A percentile compares a stretch with the other conserved stretches of the same genome.
Evolutionary conservation across 169 alveolate genomes (phyloP).

Genomic region (Plasmodium adleri): DNA sequence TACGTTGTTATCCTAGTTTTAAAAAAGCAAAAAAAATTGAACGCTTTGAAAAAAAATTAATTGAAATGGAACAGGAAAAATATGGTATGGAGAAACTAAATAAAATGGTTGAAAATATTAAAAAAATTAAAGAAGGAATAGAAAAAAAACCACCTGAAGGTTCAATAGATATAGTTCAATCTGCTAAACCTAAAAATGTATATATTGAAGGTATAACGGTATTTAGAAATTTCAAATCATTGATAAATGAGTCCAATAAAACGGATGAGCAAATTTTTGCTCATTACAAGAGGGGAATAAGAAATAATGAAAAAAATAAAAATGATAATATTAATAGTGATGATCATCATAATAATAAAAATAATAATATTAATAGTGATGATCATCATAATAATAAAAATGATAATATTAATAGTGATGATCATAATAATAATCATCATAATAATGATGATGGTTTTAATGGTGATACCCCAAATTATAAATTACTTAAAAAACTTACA

Average conservation of each 20-base stretch:
- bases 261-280: too few species aligned
- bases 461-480: background rate
- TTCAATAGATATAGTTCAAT: conserved; percentile 52
- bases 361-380: too few species aligned
- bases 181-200: conserved; percentile 62
- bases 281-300: background rate
- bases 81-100: conserved; percentile 75
- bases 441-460: too few species aligned
- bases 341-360: too few species aligned
- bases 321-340: conserved; percentile 14
- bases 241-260: background rate
- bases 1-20: conserved; percentile 79
- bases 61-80: conserved; percentile 57
- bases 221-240: conserved; percentile 58
- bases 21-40: conserved; percentile 74
- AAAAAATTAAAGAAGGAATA: conserved; percentile 36
- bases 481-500: background rate
- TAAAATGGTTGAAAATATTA: conserved; percentile 74
- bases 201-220: conserved; percentile 71
- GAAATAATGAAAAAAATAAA: background rate
- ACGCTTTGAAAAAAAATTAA: conserved; percentile 73
- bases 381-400: background rate
- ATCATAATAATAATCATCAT: background rate
- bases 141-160: conserved; percentile 74
- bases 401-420: conserved; percentile 1